phyloP scores from a whole-genome alignment of 257 asterid species.

The Datura wrightii region DNA sequence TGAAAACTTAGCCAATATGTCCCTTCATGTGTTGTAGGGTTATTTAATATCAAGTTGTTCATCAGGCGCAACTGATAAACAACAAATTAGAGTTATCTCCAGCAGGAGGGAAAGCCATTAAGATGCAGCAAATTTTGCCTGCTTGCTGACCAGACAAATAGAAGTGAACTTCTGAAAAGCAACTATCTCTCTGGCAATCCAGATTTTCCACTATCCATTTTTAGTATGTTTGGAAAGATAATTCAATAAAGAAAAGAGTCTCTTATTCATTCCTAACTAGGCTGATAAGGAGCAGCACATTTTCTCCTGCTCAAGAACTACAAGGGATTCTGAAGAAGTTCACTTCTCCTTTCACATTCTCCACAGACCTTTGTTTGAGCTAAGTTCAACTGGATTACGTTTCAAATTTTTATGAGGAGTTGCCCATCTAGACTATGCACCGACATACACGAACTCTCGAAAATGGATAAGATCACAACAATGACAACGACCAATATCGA shows the following conservation, averaged over 20 bases:
- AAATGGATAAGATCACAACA: background rate
- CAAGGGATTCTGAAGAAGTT: background rate
- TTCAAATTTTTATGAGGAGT: background rate
- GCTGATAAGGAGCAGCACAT: background rate
- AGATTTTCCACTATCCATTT: background rate
- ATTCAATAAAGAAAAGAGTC: background rate
- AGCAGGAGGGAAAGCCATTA: slow-evolving; percentile 5
- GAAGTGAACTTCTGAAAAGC: background rate
- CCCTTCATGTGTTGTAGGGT: background rate
- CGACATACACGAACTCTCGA: background rate
- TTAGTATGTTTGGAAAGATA: background rate
- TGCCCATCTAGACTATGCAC: background rate
- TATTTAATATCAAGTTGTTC: background rate
- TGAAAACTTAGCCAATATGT: background rate
- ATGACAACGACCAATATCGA: no score
- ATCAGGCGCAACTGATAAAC: slow-evolving; percentile 2
- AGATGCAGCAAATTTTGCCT: background rate
- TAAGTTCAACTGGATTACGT: background rate
- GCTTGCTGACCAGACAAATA: background rate
- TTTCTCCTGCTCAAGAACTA: slow-evolving; percentile 20
- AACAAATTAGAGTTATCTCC: slow-evolving; percentile 3
- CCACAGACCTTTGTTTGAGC: background rate
- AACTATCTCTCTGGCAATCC: background rate
- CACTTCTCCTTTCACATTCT: background rate
- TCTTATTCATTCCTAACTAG: slow-evolving; percentile 14